A percentile compares a stretch with the other conserved stretches of the same genome.
phyloP scores from a whole-genome alignment of 345 rosid genomes.

The Barbarea vulgaris region DNA sequence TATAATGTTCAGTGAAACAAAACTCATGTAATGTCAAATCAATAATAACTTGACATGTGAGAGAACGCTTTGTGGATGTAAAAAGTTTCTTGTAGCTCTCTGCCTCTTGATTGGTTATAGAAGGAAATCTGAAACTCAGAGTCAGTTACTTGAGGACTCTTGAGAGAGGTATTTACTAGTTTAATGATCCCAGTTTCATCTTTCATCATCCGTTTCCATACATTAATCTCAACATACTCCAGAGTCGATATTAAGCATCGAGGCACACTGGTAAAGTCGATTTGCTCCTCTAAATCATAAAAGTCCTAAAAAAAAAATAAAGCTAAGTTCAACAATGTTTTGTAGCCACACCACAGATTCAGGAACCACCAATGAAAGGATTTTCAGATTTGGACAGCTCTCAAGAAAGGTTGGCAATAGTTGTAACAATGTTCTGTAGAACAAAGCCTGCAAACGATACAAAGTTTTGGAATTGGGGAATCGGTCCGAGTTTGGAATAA shows the following conservation, averaged over 20 bases:
- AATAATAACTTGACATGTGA: no score
- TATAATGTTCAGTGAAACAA: no score
- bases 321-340: background rate
- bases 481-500: background rate
- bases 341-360: background rate
- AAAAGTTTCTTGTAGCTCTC: background rate
- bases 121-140: background rate
- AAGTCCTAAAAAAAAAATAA: background rate
- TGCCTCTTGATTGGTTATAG: no score
- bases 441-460: background rate
- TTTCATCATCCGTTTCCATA: background rate
- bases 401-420: background rate
- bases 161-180: constrained; percentile 5
- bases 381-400: constrained; percentile 14
- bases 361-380: background rate
- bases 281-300: background rate
- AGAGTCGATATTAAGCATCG: background rate
- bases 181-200: background rate
- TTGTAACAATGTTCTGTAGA: background rate
- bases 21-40: no score
- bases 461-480: constrained; percentile 12
- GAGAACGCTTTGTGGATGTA: background rate
- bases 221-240: constrained; percentile 25
- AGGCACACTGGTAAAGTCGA: constrained; percentile 1
- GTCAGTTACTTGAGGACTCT: background rate